Base-by-base conservation (phyloP, 1,284 basidiomycete species). In the Cutaneotrichosporon sp. region DNA sequence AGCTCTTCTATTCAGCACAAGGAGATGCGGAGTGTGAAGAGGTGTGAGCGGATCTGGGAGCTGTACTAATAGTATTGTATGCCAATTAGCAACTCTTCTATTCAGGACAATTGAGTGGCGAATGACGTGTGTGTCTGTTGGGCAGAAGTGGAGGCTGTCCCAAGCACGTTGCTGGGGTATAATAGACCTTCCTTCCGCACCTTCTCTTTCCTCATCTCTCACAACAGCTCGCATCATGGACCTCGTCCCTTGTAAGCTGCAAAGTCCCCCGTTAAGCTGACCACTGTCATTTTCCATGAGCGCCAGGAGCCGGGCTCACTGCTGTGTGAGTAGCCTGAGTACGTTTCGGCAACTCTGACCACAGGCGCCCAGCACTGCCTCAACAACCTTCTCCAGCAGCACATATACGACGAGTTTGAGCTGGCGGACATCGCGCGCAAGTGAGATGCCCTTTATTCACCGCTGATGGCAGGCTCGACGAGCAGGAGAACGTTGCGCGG, bases 391-490 rank as follows among this genome's bases (percentile, higher is more conserved):
- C 75, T 82, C 5, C 82, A 83, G 68, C 71, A 76, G 54, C 65
- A 69, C 18, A 73, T 77, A 8, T 95, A 93, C 75, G 87, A 88
- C 18, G 87, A 92, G 2, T 86, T 91, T 27, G 92, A 95, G 82
- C 85, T 97, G 1, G 91, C 92, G 3, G 85, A 87, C 62, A 87
- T 95, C 67, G 94, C 91, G 0, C 65, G 67, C 24, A 72, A 82
- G 82, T 51, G 82, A 83, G 70, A 42, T 81, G 90, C 14, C 18
- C 18, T 25, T 10, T 34, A 22, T 18, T 16, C 13, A 2, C 34
- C 11, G 33, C 54, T 60, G 59, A 53, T 58, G 4, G 27, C 56
- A 76, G 78, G n/a, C 81, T 83, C n/a, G 80, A 83, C 62, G 77
- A 82, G 45, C 82, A 79, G 9, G 78, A 80, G 60, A 79, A 79